phyloP scores from a whole-genome alignment of 2,329 filamentous ascomycete species.

The Anthostomella pinea region DNA sequence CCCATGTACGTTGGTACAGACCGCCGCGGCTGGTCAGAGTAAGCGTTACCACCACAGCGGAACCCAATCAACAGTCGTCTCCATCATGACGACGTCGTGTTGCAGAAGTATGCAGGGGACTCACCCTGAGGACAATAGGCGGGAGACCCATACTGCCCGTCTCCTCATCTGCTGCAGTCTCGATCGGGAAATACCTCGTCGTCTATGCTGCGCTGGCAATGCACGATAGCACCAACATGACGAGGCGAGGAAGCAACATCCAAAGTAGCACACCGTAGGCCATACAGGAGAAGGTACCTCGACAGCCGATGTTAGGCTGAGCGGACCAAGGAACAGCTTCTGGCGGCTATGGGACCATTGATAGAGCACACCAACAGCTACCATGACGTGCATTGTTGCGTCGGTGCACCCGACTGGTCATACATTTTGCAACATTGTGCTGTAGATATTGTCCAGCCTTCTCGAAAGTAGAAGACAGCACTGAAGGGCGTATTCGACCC shows the following conservation, averaged over 20 bases:
- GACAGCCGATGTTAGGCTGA: not conserved
- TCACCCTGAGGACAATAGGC: too few relatives aligned
- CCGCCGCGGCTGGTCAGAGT: not conserved
- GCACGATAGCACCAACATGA: not conserved
- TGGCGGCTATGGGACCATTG: too few relatives aligned
- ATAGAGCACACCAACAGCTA: too few relatives aligned
- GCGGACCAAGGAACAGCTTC: too few relatives aligned
- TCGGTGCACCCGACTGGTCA: too few relatives aligned
- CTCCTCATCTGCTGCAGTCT: not conserved
- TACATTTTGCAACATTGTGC: too few relatives aligned
- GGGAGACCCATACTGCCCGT: not conserved
- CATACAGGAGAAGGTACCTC: not conserved
- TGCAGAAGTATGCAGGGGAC: not conserved
- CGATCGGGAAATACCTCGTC: not conserved
- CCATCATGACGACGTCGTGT: not conserved
- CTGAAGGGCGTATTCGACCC: too few relatives aligned
- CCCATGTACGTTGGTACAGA: not conserved
- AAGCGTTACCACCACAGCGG: not conserved
- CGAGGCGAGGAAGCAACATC: not conserved
- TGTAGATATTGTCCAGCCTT: too few relatives aligned
- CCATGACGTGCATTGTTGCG: too few relatives aligned
- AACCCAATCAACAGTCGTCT: not conserved
- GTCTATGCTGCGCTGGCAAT: not conserved
- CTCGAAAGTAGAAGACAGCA: too few relatives aligned
- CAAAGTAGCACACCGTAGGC: not conserved